Conservation (phyloP, 192 early-diverging fungal species). For the Coemansia sp. region DNA sequence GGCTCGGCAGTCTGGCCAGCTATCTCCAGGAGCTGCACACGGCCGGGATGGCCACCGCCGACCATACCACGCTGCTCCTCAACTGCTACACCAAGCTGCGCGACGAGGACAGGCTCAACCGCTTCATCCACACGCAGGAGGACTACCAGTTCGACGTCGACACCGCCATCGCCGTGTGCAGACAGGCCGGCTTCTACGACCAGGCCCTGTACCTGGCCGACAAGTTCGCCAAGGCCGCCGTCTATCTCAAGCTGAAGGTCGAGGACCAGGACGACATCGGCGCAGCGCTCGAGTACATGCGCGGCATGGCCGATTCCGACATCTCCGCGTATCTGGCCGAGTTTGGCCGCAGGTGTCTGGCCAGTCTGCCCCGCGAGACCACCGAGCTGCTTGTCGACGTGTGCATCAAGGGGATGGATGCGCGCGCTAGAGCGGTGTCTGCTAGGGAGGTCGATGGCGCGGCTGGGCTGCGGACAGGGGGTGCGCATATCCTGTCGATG, state of each 20-base stretch:
- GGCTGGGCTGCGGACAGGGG: background rate
- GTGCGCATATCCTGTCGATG: constrained; percentile 33
- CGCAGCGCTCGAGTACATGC: constrained; percentile 76
- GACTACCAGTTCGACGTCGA: constrained; percentile 90
- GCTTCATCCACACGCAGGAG: constrained; percentile 80
- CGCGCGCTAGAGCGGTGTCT: constrained; percentile 7
- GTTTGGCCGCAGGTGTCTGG: constrained; percentile 47
- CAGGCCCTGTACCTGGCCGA: constrained; percentile 91
- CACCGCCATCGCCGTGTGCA: constrained; percentile 90
- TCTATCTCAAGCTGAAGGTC: constrained; percentile 86
- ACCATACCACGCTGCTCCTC: constrained; percentile 94
- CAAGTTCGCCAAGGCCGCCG: constrained; percentile 76
- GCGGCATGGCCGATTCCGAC: constrained; percentile 44
- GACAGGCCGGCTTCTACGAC: constrained; percentile 84
- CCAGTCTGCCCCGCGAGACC: constrained; percentile 42
- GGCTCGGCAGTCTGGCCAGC: constrained; percentile 83
- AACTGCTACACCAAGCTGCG: constrained; percentile 98
- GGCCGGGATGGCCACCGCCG: constrained; percentile 79
- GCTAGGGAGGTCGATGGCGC: background rate
- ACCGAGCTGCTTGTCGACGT: constrained; percentile 49
- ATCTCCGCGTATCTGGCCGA: constrained; percentile 38
- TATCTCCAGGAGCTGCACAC: constrained; percentile 92
- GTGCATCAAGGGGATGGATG: constrained; percentile 44
- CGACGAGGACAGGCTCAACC: constrained; percentile 79
- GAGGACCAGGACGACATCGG: constrained; percentile 84